Percentiles rank a stretch among this genome's conserved stretches.
Conservation (phyloP, 208 protist genomes). For the Trypanosoma melophagium region DNA sequence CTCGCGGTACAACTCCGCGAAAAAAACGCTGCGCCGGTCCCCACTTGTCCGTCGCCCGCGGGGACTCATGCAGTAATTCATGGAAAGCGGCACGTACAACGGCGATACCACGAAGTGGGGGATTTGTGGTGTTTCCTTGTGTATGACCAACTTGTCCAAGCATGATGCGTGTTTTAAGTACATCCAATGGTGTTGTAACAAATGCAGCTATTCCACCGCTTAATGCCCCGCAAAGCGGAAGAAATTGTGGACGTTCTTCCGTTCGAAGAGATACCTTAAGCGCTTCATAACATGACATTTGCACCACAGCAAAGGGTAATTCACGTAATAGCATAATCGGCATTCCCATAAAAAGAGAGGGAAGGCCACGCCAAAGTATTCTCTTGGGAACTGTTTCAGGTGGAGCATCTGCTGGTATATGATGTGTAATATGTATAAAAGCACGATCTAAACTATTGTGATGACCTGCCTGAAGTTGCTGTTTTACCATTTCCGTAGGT, state of each 20-base stretch:
- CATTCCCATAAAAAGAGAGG: constrained; percentile 77
- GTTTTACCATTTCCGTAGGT: constrained; percentile 91
- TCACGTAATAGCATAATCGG: constrained; percentile 85
- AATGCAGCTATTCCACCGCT: constrained; percentile 85
- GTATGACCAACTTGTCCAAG: constrained; percentile 35
- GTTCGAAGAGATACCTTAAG: constrained; percentile 54
- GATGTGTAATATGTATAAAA: constrained; percentile 52
- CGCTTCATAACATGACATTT: constrained; percentile 91
- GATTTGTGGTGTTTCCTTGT: not conserved
- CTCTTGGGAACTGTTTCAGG: not conserved
- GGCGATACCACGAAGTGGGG: constrained; percentile 14
- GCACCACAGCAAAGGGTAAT: constrained; percentile 90
- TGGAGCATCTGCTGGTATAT: constrained; percentile 17
- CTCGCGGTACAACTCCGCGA: constrained; percentile 77
- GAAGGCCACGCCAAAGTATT: constrained; percentile 42
- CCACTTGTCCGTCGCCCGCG: constrained; percentile 60
- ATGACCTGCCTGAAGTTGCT: constrained; percentile 84
- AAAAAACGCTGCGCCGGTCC: constrained; percentile 82
- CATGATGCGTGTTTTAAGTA: constrained; percentile 94
- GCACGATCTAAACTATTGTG: constrained; percentile 40
- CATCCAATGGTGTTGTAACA: constrained; percentile 91
- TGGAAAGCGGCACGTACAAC: constrained; percentile 35
- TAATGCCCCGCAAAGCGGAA: constrained; percentile 78
- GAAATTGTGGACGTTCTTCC: constrained; percentile 31
- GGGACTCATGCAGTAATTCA: constrained; percentile 52